Conservation (phyloP, 768 basidiomycete genomes). For the Steccherinum ochraceum region DNA sequence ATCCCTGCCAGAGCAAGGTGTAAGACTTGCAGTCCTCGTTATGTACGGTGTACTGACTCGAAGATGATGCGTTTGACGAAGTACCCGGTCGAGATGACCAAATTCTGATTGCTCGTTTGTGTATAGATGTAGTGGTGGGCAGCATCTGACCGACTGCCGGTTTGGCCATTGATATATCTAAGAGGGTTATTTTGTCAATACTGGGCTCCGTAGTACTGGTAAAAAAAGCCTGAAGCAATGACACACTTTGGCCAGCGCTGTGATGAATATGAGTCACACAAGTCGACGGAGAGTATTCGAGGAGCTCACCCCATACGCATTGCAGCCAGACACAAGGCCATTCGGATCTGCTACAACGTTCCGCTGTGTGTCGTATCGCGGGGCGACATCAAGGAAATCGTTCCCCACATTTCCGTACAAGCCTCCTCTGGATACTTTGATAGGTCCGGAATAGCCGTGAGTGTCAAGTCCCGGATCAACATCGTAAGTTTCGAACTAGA, state of each 20-base stretch:
- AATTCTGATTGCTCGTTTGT: conserved; percentile 21
- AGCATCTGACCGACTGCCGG: conserved; percentile 51
- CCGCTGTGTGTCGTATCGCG: conserved; percentile 41
- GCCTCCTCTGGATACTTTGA: conserved; percentile 36
- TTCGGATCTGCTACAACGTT: conserved; percentile 40
- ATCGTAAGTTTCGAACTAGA: conserved; percentile 28
- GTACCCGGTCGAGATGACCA: conserved; percentile 26
- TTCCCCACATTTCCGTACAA: conserved; percentile 33
- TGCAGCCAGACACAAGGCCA: conserved; percentile 29
- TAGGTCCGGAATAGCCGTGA: conserved; percentile 29
- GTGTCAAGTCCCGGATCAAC: conserved; percentile 18
- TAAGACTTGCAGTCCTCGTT: too few relatives aligned
- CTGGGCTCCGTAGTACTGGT: not conserved
- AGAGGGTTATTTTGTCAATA: not conserved
- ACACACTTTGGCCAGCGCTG: not conserved
- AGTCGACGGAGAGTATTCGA: not conserved
- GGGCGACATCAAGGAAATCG: conserved; percentile 42
- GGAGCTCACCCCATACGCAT: conserved; percentile 43
- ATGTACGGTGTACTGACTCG: conserved; percentile 33
- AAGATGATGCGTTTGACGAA: conserved; percentile 29
- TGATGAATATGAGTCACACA: not conserved
- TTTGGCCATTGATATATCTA: conserved; percentile 40
- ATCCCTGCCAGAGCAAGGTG: conserved; percentile 17
- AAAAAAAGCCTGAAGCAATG: too few relatives aligned
- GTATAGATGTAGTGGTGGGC: conserved; percentile 37